Evolutionary conservation across 768 basidiomycete species (phyloP).

Genomic region (Mycena venus): DNA sequence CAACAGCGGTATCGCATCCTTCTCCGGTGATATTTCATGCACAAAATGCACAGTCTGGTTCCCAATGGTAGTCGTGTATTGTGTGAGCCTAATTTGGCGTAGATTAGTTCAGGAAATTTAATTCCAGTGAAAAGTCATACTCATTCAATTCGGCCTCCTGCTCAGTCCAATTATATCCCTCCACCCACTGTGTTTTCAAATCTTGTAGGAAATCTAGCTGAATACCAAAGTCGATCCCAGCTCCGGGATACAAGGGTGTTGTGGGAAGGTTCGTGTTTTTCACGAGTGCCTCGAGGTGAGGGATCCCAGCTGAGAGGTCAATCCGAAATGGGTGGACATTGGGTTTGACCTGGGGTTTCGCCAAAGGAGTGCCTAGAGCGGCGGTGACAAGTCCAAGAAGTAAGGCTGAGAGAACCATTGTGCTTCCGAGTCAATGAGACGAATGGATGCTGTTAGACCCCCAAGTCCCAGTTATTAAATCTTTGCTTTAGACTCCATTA

Average conservation of each 20-base stretch:
- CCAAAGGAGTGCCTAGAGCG: neutral
- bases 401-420: neutral
- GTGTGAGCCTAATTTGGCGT: conserved; percentile 13
- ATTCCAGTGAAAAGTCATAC: neutral
- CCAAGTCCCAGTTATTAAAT: neutral
- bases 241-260: conserved; percentile 5
- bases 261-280: conserved; percentile 15
- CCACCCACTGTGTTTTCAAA: conserved; percentile 9
- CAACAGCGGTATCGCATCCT: conserved; percentile 21
- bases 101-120: neutral
- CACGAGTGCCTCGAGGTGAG: conserved; percentile 11
- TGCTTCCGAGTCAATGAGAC: neutral
- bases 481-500: conserved; percentile 42
- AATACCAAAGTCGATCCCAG: neutral
- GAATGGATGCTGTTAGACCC: neutral
- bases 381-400: neutral
- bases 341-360: neutral
- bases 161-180: conserved; percentile 7
- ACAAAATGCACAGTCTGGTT: conserved; percentile 27
- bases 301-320: neutral
- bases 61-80: conserved; percentile 33
- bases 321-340: conserved; percentile 6
- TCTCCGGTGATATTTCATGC: conserved; percentile 13
- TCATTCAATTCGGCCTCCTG: conserved; percentile 19
- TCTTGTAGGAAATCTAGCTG: conserved; percentile 11